Conservation (phyloP, 1,284 basidiomycete species). For the Ustilago sp. region DNA sequence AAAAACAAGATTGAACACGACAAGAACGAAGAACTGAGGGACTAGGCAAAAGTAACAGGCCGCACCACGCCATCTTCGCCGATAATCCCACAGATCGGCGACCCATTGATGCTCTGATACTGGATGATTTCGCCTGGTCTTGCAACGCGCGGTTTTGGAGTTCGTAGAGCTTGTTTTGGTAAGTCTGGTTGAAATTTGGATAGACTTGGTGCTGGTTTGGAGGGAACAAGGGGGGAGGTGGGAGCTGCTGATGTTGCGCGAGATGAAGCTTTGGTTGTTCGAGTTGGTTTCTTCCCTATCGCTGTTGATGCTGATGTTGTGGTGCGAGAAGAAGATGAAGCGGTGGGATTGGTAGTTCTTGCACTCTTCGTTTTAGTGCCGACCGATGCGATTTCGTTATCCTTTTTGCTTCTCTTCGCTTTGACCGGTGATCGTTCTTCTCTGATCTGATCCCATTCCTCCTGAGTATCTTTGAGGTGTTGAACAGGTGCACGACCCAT, state of each 20-base stretch:
- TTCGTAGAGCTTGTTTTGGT: constrained; percentile 30
- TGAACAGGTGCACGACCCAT: constrained; percentile 40
- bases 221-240: constrained; percentile 9
- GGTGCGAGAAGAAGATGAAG: constrained; percentile 8
- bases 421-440: constrained; percentile 30
- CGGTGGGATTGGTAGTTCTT: constrained; percentile 20
- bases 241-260: constrained; percentile 9
- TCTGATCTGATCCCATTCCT: constrained; percentile 56
- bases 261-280: constrained; percentile 1
- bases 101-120: constrained; percentile 54
- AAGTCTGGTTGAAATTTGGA: constrained; percentile 41
- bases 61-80: constrained; percentile 45
- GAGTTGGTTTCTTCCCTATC: constrained; percentile 14
- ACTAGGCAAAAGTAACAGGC: constrained; percentile 33
- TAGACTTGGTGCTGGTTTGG: constrained; percentile 37
- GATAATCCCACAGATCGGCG: constrained; percentile 57
- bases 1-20: not conserved
- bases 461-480: constrained; percentile 34
- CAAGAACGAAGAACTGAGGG: not conserved
- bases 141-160: constrained; percentile 45
- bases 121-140: constrained; percentile 51
- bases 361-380: constrained; percentile 13
- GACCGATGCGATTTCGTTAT: constrained; percentile 12
- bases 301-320: constrained; percentile 7
- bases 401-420: constrained; percentile 31